Percentiles rank a stretch among this genome's conserved stretches.
These are phyloP conservation scores for Pleurotus tuber-regium DNA, from an alignment of 768 basidiomycete genomes.

Conservation along the genomic window DNA sequence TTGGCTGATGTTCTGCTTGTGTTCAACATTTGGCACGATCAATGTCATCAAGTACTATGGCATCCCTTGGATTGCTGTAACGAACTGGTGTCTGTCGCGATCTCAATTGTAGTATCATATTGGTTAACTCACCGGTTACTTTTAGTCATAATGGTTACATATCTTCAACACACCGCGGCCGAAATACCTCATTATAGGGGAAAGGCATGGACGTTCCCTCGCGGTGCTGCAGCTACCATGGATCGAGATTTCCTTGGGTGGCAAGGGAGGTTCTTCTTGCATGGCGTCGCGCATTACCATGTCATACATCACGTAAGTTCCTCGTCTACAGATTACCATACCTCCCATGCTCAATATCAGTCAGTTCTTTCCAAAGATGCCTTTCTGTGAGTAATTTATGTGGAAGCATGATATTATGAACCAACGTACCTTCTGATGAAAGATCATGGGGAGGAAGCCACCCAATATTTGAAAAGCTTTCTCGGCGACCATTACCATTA, in stretches of 20 bases:
- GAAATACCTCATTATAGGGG: constrained; percentile 55
- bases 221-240: constrained; percentile 60
- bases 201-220: constrained; percentile 57
- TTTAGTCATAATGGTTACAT: constrained; percentile 43
- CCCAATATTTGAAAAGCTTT: constrained; percentile 44
- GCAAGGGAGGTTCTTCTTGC: constrained; percentile 68
- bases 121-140: neutral
- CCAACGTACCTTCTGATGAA: constrained; percentile 3
- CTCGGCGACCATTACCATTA: constrained; percentile 50
- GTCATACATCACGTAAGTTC: constrained; percentile 55
- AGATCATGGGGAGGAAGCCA: constrained; percentile 54
- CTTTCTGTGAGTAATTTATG: constrained; percentile 44
- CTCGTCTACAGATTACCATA: neutral
- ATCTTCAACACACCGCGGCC: constrained; percentile 66
- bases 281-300: constrained; percentile 63
- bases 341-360: constrained; percentile 5
- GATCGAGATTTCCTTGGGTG: constrained; percentile 59
- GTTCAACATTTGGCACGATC: neutral
- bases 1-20: neutral
- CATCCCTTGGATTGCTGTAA: neutral
- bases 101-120: no score
- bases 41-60: neutral
- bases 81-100: constrained; percentile 4
- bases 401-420: neutral
- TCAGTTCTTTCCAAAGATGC: constrained; percentile 61